Evolutionary conservation across 352 stramenopile species (phyloP), one percentile per base, ranked within the genome.

Genomic region (Phytophthora boehmeriae): DNA sequence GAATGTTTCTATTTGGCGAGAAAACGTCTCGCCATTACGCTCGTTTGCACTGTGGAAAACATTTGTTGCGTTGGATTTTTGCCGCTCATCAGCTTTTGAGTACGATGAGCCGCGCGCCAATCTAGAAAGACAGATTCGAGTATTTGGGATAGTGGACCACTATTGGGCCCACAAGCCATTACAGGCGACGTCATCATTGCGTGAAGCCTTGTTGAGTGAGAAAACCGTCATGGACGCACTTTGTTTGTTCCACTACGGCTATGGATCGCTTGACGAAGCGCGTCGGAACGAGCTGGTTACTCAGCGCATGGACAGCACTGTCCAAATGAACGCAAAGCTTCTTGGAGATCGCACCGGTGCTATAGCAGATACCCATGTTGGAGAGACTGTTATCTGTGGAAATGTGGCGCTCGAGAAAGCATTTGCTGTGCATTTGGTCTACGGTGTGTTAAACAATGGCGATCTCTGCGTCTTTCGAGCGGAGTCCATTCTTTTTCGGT

Each of bases 41-140:
- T 78, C 78, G 10, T 95, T 96, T 61, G 72, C 80, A 20, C 35
- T 89, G 23, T 94, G 86, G 86, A 90, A 92, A 54, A 60, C 61
- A 11, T 81, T 91, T 27, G 57, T 54, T 35, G 69, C 66, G 16
- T 49, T 56, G 2, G 81, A 92, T 46, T 74, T 80, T 3, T 75
- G 36, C 20, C 47, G 32, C 17, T 65, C 64, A 16, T 55, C 52
- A 9, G 34, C 67, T 35, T 16, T 27, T n/a, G 56, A 59, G 2
- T 36, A 66, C 13, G 42, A 52, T n/a, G 42, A 32, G 16, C 5
- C 27, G 23, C 45, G 2, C 8, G 25, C 14, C 16, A 54, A 39
- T 23, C 19, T 54, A 8, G 47, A 62, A 22, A 66, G 19, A 23
- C 25, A 27, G 10, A 63, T 78, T 20, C 56, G 41, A 50, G 23